These are phyloP conservation scores for Populus euphratica DNA, from an alignment of 345 rosid species.

Conservation along the genomic window DNA sequence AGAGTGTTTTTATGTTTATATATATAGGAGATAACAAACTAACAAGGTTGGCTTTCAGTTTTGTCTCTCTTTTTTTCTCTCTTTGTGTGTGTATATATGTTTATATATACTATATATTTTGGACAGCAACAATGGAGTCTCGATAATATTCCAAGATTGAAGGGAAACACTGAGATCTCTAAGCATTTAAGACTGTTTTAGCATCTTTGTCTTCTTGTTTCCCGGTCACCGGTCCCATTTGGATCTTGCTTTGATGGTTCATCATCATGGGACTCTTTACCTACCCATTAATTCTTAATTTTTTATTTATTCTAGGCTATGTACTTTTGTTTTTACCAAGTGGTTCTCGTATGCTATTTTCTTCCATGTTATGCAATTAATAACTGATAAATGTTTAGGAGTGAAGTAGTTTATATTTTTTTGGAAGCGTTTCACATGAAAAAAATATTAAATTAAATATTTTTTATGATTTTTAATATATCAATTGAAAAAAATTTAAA, in stretches of 20 bases:
- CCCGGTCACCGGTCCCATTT: conserved; percentile 23
- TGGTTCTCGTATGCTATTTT: not conserved
- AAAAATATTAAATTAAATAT: no score
- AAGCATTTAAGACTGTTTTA: conserved; percentile 10
- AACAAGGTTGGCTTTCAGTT: conserved; percentile 4
- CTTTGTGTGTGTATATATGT: not conserved
- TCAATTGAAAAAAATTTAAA: no score
- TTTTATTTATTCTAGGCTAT: not conserved
- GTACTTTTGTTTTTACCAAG: not conserved
- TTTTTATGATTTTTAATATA: no score
- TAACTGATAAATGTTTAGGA: no score
- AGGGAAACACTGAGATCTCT: conserved; percentile 14
- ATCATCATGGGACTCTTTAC: not conserved
- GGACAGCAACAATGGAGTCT: not conserved
- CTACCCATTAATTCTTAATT: not conserved
- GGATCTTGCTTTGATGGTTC: not conserved
- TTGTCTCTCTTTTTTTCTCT: conserved; percentile 1
- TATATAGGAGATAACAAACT: not conserved
- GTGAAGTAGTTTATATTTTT: no score
- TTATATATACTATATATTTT: not conserved
- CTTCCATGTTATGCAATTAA: not conserved
- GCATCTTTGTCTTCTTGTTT: conserved; percentile 20
- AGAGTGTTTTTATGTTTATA: conserved; percentile 17
- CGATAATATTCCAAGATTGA: not conserved
- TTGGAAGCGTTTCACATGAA: no score